Evolutionary conservation across 352 stramenopile genomes (phyloP).

Genomic region (Globisporangium perplexum): DNA sequence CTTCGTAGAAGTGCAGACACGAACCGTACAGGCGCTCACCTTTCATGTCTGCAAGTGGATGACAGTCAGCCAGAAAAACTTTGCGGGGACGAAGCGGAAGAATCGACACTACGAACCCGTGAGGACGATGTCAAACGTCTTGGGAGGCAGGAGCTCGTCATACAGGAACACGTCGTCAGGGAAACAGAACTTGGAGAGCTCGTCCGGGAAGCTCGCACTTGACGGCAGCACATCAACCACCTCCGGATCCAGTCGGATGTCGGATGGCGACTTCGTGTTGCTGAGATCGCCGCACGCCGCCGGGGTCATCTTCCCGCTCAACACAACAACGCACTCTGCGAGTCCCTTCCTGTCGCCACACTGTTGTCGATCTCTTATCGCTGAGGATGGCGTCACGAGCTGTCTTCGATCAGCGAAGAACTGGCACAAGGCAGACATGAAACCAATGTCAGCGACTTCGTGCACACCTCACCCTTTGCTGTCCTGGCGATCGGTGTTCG

Average conservation of each 20-base stretch:
- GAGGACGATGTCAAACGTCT: conserved; percentile 62
- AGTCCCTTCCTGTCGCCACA: conserved; percentile 16
- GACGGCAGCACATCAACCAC: conserved; percentile 49
- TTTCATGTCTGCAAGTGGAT: conserved; percentile 31
- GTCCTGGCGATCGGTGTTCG: too few species aligned
- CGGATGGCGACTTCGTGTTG: conserved; percentile 25
- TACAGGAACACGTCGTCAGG: conserved; percentile 49
- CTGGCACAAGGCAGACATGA: background rate
- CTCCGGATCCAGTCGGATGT: conserved; percentile 46
- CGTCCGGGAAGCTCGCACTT: conserved; percentile 39
- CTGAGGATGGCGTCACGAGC: background rate
- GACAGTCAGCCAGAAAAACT: too few species aligned
- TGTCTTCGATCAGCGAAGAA: conserved; percentile 11
- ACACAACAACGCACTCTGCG: conserved; percentile 53
- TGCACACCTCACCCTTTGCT: background rate
- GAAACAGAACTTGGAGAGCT: conserved; percentile 73
- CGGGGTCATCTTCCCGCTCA: conserved; percentile 39
- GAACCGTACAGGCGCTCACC: conserved; percentile 46
- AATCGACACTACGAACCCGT: conserved; percentile 27
- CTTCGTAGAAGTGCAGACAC: conserved; percentile 60
- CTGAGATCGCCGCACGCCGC: conserved; percentile 25
- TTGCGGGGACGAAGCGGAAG: too few species aligned
- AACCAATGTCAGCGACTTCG: background rate
- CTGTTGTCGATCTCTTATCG: background rate
- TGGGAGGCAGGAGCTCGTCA: conserved; percentile 30